Conservation (phyloP, 768 basidiomycete genomes). For the Cyclocybe aegerita region DNA sequence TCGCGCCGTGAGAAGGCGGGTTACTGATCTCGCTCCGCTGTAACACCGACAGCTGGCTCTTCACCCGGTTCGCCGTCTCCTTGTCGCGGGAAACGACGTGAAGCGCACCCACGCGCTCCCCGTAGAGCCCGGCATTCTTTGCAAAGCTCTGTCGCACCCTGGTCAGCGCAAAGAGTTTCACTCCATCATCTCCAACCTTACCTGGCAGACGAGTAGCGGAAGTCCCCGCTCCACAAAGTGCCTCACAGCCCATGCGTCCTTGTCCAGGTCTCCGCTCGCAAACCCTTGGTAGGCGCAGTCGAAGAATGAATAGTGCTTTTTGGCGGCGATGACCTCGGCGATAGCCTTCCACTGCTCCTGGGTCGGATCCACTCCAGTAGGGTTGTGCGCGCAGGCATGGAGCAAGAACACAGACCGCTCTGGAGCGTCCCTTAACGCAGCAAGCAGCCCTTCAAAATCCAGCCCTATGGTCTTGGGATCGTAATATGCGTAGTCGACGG, state of each 20-base stretch:
- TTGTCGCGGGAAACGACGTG: slow-evolving; percentile 69
- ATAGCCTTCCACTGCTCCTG: slow-evolving; percentile 81
- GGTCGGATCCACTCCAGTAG: slow-evolving; percentile 94
- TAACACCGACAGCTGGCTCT: slow-evolving; percentile 88
- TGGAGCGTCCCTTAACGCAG: slow-evolving; percentile 61
- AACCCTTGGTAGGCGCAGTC: slow-evolving; percentile 98
- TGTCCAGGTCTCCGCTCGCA: slow-evolving; percentile 88
- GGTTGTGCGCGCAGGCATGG: slow-evolving; percentile 96
- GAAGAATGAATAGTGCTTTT: slow-evolving; percentile 87
- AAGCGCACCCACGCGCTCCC: slow-evolving; percentile 92
- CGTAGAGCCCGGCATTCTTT: slow-evolving; percentile 94
- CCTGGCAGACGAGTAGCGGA: slow-evolving; percentile 87
- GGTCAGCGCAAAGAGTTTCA: not conserved
- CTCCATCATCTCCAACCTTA: slow-evolving; percentile 28
- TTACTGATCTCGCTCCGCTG: slow-evolving; percentile 96
- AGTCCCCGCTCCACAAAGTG: slow-evolving; percentile 78
- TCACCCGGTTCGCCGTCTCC: slow-evolving; percentile 71
- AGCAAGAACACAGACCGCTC: slow-evolving; percentile 83
- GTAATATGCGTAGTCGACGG: slow-evolving; percentile 91
- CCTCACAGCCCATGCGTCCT: slow-evolving; percentile 90
- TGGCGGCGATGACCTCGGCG: slow-evolving; percentile 67
- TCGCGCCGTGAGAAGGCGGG: slow-evolving; percentile 89
- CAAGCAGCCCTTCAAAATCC: slow-evolving; percentile 71
- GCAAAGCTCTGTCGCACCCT: slow-evolving; percentile 76
- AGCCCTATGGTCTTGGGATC: slow-evolving; percentile 87